phyloP scores from a whole-genome alignment of 352 stramenopile species.

The Globisporangium nunn region DNA sequence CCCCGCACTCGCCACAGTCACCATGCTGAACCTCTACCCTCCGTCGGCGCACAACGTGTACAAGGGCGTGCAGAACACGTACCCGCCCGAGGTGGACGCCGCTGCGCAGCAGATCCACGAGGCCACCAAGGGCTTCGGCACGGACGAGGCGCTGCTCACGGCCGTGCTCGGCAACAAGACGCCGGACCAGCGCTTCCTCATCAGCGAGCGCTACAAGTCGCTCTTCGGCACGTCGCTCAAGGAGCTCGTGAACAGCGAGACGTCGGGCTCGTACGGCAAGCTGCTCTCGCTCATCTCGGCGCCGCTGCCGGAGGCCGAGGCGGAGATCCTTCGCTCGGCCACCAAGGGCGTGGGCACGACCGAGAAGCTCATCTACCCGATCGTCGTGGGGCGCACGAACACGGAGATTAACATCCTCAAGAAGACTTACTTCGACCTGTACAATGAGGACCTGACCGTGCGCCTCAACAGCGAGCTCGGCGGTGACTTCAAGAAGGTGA shows the following conservation, averaged over 20 bases:
- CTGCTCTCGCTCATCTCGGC: conserved; percentile 66
- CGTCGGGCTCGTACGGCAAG: conserved; percentile 65
- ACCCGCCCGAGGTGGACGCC: conserved; percentile 46
- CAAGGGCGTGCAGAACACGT: conserved; percentile 34
- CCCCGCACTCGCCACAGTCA: background rate
- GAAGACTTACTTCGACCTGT: conserved; percentile 63
- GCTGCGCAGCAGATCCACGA: conserved; percentile 62
- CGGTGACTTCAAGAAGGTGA: conserved; percentile 68
- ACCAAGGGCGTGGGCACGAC: conserved; percentile 68
- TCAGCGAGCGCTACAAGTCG: conserved; percentile 62
- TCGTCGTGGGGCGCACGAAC: conserved; percentile 63
- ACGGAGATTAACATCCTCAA: conserved; percentile 77
- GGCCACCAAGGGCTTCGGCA: conserved; percentile 61
- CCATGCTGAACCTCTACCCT: conserved; percentile 48
- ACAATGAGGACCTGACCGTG: conserved; percentile 57
- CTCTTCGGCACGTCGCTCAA: conserved; percentile 52
- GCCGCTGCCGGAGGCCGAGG: conserved; percentile 62
- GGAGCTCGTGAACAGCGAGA: conserved; percentile 61
- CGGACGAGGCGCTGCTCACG: conserved; percentile 69
- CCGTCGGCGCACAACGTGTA: conserved; percentile 47
- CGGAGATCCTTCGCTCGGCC: conserved; percentile 53
- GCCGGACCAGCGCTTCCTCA: conserved; percentile 57
- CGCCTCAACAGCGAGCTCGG: conserved; percentile 59
- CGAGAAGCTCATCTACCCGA: conserved; percentile 47
- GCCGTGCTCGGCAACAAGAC: conserved; percentile 63